phyloP scores from a whole-genome alignment of 768 basidiomycete species.

The Psilocybe tampanensis region DNA sequence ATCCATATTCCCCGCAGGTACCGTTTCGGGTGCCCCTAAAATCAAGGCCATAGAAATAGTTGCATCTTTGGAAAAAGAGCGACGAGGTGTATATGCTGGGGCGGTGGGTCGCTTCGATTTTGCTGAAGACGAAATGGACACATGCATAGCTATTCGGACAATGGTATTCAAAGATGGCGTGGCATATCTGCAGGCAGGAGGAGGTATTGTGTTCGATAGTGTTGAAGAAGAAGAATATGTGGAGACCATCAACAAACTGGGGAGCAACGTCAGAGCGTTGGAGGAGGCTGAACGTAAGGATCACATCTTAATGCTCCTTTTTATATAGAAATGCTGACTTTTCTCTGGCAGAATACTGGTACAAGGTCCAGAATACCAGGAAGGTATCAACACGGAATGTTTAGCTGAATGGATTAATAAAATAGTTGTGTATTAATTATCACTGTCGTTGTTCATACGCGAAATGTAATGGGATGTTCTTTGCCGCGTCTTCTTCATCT shows the following conservation, averaged over 20 bases:
- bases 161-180: constrained; percentile 95
- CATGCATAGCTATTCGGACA: constrained; percentile 97
- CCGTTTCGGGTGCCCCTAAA: constrained; percentile 98
- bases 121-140: constrained; percentile 93
- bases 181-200: constrained; percentile 93
- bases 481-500: constrained; percentile 26
- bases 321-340: constrained; percentile 18
- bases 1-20: constrained; percentile 98
- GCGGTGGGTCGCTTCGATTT: constrained; percentile 99
- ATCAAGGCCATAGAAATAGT: constrained; percentile 97
- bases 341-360: constrained; percentile 61
- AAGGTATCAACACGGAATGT: constrained; percentile 23
- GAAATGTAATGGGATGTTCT: constrained; percentile 17
- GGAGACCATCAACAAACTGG: constrained; percentile 95
- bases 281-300: constrained; percentile 86
- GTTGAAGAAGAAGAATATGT: constrained; percentile 97
- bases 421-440: constrained; percentile 21
- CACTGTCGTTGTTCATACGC: constrained; percentile 3
- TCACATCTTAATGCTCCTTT: constrained; percentile 2
- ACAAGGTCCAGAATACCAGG: constrained; percentile 44
- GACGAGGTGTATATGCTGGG: constrained; percentile 93
- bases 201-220: constrained; percentile 96
- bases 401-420: constrained; percentile 18
- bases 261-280: constrained; percentile 83
- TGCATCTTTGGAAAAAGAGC: constrained; percentile 82